phyloP scores from a whole-genome alignment of 1,284 basidiomycete species.

The Anthracocystis panici-leucophaei region DNA sequence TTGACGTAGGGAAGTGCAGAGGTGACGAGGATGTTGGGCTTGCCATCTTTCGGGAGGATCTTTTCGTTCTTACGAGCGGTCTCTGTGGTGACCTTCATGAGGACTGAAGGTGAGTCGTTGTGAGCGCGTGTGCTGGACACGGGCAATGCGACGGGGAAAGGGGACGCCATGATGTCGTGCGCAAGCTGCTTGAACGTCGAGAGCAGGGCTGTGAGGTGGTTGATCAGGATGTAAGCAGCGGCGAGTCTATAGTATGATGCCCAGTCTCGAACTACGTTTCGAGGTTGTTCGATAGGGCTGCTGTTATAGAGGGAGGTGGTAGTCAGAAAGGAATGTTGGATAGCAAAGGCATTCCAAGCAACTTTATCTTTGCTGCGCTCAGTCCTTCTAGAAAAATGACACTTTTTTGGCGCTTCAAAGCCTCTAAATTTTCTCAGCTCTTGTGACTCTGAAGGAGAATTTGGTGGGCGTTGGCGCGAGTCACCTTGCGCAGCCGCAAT shows the following conservation, averaged over 20 bases:
- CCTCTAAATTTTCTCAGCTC: too few species aligned
- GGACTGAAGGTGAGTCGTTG: conserved; percentile 48
- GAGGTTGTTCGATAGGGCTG: neutral
- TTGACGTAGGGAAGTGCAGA: conserved; percentile 97
- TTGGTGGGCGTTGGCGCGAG: too few species aligned
- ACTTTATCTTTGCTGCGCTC: too few species aligned
- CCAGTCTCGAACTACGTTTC: neutral
- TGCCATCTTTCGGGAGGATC: conserved; percentile 61
- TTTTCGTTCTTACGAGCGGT: conserved; percentile 51
- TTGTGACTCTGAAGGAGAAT: too few species aligned
- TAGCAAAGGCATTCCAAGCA: too few species aligned
- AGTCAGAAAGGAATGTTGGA: too few species aligned
- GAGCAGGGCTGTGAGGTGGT: neutral
- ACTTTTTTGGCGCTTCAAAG: too few species aligned
- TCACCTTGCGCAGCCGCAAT: too few species aligned
- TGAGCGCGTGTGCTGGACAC: conserved; percentile 48
- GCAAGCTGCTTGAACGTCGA: conserved; percentile 19
- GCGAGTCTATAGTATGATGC: neutral
- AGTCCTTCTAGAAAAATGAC: too few species aligned
- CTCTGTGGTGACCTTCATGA: conserved; percentile 62
- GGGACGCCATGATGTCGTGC: conserved; percentile 64
- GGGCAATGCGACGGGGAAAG: conserved; percentile 61
- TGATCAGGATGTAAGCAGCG: too few species aligned
- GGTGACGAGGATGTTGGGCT: conserved; percentile 80
- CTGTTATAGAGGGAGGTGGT: too few species aligned